These are phyloP conservation scores for Huntiella bhutanensis DNA, from an alignment of 2,329 filamentous ascomycete species.

Conservation along the genomic window DNA sequence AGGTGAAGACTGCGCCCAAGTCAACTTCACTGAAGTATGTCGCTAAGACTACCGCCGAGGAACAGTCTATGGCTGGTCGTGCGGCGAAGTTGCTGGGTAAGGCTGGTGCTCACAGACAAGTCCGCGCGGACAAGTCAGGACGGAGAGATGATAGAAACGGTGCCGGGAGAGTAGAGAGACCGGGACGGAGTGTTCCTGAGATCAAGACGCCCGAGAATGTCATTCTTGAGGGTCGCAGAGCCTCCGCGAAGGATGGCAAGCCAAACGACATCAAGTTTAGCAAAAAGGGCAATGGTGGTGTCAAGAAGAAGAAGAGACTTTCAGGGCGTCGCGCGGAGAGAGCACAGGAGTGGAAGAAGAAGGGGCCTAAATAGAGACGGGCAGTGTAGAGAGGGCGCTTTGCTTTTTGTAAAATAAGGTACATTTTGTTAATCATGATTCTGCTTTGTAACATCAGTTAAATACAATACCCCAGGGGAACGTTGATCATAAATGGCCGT, in stretches of 20 bases:
- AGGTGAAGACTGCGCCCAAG: conserved; percentile 20
- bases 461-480: too few relatives aligned
- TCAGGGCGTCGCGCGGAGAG: conserved; percentile 22
- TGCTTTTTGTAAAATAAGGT: too few relatives aligned
- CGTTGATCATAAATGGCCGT: too few relatives aligned
- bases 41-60: conserved; percentile 49
- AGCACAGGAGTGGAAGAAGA: conserved; percentile 28
- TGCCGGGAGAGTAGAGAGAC: conserved; percentile 7
- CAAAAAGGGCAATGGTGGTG: conserved; percentile 29
- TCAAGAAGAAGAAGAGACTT: conserved; percentile 20
- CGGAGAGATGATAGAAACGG: conserved; percentile 8
- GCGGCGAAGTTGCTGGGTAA: conserved; percentile 56
- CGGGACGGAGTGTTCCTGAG: conserved; percentile 13
- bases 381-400: neutral
- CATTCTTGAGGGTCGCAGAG: conserved; percentile 67
- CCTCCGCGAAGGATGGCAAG: conserved; percentile 45
- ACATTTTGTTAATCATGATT: too few relatives aligned
- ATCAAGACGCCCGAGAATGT: conserved; percentile 46
- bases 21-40: conserved; percentile 36
- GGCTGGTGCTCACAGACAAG: conserved; percentile 36
- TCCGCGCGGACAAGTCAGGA: conserved; percentile 13
- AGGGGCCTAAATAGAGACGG: conserved; percentile 12
- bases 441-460: too few relatives aligned
- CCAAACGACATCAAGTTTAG: conserved; percentile 42
- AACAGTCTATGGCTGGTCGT: conserved; percentile 54